Conservation (phyloP, 2,329 filamentous ascomycete genomes). For the Colletotrichum limetticola region DNA sequence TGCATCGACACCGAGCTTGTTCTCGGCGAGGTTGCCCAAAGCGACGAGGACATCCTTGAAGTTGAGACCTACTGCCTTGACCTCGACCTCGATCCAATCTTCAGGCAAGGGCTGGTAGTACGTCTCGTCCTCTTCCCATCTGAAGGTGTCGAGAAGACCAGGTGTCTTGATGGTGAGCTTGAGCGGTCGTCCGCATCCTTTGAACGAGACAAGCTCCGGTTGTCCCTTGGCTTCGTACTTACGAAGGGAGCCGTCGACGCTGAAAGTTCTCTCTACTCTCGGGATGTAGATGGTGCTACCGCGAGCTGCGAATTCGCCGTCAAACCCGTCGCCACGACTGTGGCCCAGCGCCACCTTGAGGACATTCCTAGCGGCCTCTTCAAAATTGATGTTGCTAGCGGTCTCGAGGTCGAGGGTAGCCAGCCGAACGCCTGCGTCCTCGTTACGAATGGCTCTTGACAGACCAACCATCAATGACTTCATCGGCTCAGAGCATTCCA, state of each 20-base stretch:
- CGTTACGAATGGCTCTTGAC: conserved; percentile 34
- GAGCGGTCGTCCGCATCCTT: conserved; percentile 29
- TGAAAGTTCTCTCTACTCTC: conserved; percentile 15
- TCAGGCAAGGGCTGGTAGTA: conserved; percentile 19
- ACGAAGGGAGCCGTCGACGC: conserved; percentile 6
- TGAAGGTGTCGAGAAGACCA: conserved; percentile 41
- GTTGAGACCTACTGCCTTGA: conserved; percentile 42
- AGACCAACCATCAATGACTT: conserved; percentile 31
- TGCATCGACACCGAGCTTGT: conserved; percentile 44
- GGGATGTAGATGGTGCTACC: conserved; percentile 21
- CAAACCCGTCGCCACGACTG: background rate
- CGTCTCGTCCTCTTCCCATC: conserved; percentile 37
- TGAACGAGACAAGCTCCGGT: conserved; percentile 21
- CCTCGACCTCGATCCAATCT: conserved; percentile 40
- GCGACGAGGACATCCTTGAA: conserved; percentile 43
- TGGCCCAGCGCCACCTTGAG: conserved; percentile 7
- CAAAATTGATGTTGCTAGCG: background rate
- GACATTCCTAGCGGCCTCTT: conserved; percentile 8
- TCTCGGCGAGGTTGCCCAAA: conserved; percentile 38
- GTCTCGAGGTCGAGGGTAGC: conserved; percentile 29
- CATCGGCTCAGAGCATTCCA: conserved; percentile 29
- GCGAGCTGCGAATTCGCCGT: conserved; percentile 22
- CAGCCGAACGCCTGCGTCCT: conserved; percentile 30
- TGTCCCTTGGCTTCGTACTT: conserved; percentile 29
- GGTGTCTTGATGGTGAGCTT: conserved; percentile 37